These are phyloP conservation scores for Asparagopsis taxiformis DNA, from an alignment of 31 red algal genomes.

Conservation along the genomic window DNA sequence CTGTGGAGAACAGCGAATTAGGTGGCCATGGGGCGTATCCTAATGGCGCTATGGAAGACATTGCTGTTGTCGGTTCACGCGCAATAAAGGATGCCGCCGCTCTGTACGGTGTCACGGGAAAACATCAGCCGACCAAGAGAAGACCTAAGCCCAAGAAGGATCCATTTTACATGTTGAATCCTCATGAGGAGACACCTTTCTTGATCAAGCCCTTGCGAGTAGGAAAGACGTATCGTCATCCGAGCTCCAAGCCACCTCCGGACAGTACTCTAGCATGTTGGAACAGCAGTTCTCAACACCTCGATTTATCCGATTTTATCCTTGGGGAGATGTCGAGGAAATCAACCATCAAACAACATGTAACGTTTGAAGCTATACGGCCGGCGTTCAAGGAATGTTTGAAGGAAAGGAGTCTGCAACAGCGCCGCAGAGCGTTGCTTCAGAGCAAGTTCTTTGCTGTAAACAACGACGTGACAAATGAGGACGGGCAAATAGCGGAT, in stretches of 20 bases:
- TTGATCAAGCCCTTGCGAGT: conserved; percentile 33
- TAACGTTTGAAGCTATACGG: conserved; percentile 20
- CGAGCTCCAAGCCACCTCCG: conserved; percentile 22
- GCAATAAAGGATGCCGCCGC: conserved; percentile 10
- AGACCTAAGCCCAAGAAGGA: conserved; percentile 11
- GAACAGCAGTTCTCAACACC: background rate
- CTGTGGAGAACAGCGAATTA: background rate
- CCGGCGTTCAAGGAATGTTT: conserved; percentile 3
- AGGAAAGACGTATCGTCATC: conserved; percentile 19
- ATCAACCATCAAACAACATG: conserved; percentile 25
- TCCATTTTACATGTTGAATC: conserved; percentile 48
- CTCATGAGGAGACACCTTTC: conserved; percentile 38
- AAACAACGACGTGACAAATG: conserved; percentile 12
- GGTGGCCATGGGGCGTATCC: too few species aligned
- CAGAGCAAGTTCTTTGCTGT: conserved; percentile 11
- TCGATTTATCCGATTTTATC: conserved; percentile 21
- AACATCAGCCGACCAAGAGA: background rate
- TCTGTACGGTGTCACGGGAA: conserved; percentile 9
- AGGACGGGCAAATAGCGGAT: conserved; percentile 15
- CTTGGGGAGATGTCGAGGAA: conserved; percentile 21
- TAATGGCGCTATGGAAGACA: background rate
- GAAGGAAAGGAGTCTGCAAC: conserved; percentile 11
- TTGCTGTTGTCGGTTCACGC: background rate
- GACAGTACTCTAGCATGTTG: background rate
- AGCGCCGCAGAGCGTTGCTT: background rate